Base-by-base conservation (phyloP, 2,329 filamentous ascomycete species). In the Moelleriella libera region DNA sequence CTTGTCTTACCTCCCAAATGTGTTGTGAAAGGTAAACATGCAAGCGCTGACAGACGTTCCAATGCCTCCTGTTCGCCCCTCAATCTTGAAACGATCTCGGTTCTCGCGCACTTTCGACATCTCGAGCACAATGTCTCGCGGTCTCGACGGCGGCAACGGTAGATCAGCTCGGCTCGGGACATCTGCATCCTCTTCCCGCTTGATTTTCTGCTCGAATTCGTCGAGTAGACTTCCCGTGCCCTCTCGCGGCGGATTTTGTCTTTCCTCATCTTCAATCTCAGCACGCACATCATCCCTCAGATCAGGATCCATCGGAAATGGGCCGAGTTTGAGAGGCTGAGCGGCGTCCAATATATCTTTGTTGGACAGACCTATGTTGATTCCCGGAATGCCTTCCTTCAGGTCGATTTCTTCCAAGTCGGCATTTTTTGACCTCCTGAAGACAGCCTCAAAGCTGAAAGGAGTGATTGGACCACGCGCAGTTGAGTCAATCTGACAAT, bases 11-110 rank as follows among this genome's bases (percentile, higher is more conserved):
- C 80, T 85, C 64, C 94, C 88, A 52, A 88, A 82, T 0, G 87
- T 94, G 64, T 98, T 98, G 70, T 98, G 92, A 60, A 97, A 95
- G 1, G 92, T 98, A 62, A 94, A 96, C 85, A 97, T 97, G 70
- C 87, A 92, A 29, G 94, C 83, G 57, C 88, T 94, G 50, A 96
- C 74, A 30, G 82, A 82, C 47, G 88, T 80, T 11, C 89, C 88
- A 45, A 89, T 76, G 7, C 89, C 90, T 12, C 88, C 86, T 10
- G 85, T 90, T 34, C 85, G 79, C 21, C 82, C 80, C 50, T 94
- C 86, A 49, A 97, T 90, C 60, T 80, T 84, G 63, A 96, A 94
- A 14, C 90, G 78, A 58, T 97, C 90, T 28, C 92, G 81, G 58
- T 94, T 87, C 63, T 98, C 92, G 53, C 88, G 86, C 8, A 97